Evolutionary conservation across 768 basidiomycete species (phyloP).

Genomic region (Mycena kentingensis): DNA sequence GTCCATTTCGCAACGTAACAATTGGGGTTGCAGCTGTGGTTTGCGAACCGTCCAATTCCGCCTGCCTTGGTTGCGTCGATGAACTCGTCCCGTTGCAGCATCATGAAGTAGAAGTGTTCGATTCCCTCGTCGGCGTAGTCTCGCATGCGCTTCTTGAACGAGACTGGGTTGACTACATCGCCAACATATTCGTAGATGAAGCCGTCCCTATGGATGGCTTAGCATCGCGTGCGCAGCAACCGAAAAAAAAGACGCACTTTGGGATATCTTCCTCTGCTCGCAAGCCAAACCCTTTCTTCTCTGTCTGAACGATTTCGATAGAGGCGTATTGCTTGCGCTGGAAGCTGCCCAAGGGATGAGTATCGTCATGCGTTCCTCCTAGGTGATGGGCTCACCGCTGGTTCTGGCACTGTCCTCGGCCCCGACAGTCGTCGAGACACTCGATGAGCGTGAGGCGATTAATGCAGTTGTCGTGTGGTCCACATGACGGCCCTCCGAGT

Average conservation of each 20-base stretch:
- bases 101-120: slow-evolving; percentile 99
- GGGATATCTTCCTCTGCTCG: slow-evolving; percentile 69
- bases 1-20: slow-evolving; percentile 99
- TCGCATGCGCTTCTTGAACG: slow-evolving; percentile 92
- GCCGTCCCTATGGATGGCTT: slow-evolving; percentile 57
- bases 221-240: slow-evolving; percentile 9
- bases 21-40: slow-evolving; percentile 97
- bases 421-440: slow-evolving; percentile 90
- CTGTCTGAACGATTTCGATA: slow-evolving; percentile 89
- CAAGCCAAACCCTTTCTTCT: slow-evolving; percentile 94
- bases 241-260: slow-evolving; percentile 49
- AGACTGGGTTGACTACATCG: slow-evolving; percentile 85
- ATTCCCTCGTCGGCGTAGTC: slow-evolving; percentile 93
- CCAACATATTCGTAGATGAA: slow-evolving; percentile 99
- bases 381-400: slow-evolving; percentile 67
- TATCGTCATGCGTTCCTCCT: slow-evolving; percentile 13
- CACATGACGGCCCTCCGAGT: slow-evolving; percentile 62
- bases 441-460: slow-evolving; percentile 97
- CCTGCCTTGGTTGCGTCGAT: slow-evolving; percentile 98
- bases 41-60: slow-evolving; percentile 95
- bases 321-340: slow-evolving; percentile 81
- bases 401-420: slow-evolving; percentile 81
- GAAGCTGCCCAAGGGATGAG: slow-evolving; percentile 57
- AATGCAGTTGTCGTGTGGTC: slow-evolving; percentile 89
- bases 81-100: slow-evolving; percentile 98